Conservation (phyloP, 169 alveolate genomes). For the Cryptosporidium andersoni region DNA sequence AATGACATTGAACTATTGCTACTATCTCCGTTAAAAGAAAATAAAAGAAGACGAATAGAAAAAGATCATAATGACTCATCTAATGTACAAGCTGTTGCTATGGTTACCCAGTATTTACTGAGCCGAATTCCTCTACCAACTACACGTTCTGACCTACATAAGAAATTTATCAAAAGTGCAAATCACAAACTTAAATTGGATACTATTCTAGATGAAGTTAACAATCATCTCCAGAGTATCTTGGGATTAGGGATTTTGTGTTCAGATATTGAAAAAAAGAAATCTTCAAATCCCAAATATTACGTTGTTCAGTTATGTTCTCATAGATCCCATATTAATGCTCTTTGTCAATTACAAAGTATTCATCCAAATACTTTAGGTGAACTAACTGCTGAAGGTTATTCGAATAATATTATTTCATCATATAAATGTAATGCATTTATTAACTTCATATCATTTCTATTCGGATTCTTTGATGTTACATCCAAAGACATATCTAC, state of each 20-base stretch:
- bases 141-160: conserved; percentile 42
- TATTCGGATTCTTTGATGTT: conserved; percentile 36
- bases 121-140: conserved; percentile 66
- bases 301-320: conserved; percentile 44
- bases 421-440: conserved; percentile 18
- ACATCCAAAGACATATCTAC: conserved; percentile 1
- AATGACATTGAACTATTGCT: too few relatives aligned
- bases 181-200: conserved; percentile 22
- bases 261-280: background rate
- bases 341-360: conserved; percentile 21
- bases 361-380: conserved; percentile 37
- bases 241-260: conserved; percentile 60
- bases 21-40: background rate
- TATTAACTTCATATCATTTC: conserved; percentile 21
- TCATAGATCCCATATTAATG: conserved; percentile 21
- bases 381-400: conserved; percentile 17
- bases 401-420: conserved; percentile 11
- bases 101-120: conserved; percentile 41
- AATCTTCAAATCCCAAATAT: conserved; percentile 27
- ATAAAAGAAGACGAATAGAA: conserved; percentile 7
- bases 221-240: conserved; percentile 18
- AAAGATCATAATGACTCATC: background rate
- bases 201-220: conserved; percentile 9
- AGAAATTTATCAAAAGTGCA: conserved; percentile 16
- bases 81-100: conserved; percentile 1